Evolutionary conservation across 2,329 filamentous ascomycete species (phyloP), one percentile per base, ranked within the genome.

Genomic region (Ophiostoma himal-ulmi): DNA sequence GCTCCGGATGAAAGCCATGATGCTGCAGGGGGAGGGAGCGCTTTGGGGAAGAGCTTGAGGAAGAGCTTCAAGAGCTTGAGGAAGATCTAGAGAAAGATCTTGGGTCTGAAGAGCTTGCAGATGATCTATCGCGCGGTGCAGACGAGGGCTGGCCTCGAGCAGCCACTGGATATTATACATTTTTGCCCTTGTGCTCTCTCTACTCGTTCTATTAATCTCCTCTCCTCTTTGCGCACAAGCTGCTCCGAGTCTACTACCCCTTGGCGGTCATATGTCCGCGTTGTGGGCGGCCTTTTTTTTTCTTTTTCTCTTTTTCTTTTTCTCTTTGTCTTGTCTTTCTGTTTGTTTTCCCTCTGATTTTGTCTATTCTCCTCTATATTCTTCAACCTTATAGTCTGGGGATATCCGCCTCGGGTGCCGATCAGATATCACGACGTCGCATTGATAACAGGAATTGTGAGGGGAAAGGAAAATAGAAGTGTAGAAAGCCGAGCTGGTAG

Each of bases 401-500:
- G 26, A 34, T 62, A 36, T 34, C 57, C 26, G 57, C 26, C 26
- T 62, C 26, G 57, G 57, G 5, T 34, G 57, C 26, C 57, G 57
- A 62, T 62, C 57, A 26, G 36, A 62, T 30, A 20, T 34, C 52
- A 57, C 57, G 26, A 62, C 26, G 57, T 62, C 22, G 26, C 57
- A 62, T 30, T 34, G 26, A 62, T 14, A 62, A 34, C 57, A 62
- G 26, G 57, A 62, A 62, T 34, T 13, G 26, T 62, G 57, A 30
- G 57, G 57, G 57, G 57, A 20, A 62, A 57, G 52, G 57, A 62
- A 62, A 26, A 62, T 62, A 34, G 34, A 62, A 62, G 57, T 62
- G 26, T 34, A 62, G 26, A 62, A 62, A 62, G 52, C 52, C 52
- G n/a, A 11, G 11, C 20, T 34, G 26, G 26, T 11, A 57, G 52